phyloP scores from a whole-genome alignment of 306 rosid species.

The Citrullus amarus region DNA sequence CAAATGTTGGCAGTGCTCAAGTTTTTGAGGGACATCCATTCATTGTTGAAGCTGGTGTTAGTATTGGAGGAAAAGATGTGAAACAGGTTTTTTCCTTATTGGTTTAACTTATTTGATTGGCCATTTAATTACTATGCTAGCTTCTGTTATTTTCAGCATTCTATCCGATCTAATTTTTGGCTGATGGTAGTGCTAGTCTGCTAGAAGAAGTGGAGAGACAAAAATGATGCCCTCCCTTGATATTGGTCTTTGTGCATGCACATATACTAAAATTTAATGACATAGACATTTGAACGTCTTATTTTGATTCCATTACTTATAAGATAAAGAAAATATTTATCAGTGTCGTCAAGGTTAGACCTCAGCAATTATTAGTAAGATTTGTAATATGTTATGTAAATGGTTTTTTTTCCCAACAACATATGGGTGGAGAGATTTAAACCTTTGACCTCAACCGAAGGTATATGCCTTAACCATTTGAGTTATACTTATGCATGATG shows the following conservation, averaged over 20 bases:
- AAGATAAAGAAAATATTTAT: neutral
- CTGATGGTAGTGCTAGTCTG: neutral
- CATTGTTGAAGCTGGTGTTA: slow-evolving; percentile 95
- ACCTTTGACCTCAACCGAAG: too few relatives aligned
- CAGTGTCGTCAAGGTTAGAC: neutral
- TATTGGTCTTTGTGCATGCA: neutral
- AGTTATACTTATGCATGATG: too few relatives aligned
- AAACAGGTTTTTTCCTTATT: slow-evolving; percentile 41
- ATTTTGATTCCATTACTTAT: neutral
- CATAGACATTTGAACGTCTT: neutral
- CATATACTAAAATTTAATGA: neutral
- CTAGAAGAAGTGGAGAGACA: neutral
- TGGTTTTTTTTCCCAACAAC: too few relatives aligned
- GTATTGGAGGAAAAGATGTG: slow-evolving; percentile 90
- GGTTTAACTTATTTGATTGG: neutral
- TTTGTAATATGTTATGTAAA: neutral
- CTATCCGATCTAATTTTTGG: neutral
- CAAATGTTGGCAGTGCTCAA: slow-evolving; percentile 43
- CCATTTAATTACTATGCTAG: neutral
- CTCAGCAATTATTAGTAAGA: neutral
- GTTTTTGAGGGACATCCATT: slow-evolving; percentile 98
- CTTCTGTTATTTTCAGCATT: neutral
- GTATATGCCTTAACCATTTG: too few relatives aligned
- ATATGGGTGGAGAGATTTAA: too few relatives aligned
- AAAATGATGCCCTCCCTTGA: neutral